Evolutionary conservation across 139 green algal species (phyloP), one percentile per base, ranked within the genome.

Genomic region (Chlamydomonas sphaeroides): DNA sequence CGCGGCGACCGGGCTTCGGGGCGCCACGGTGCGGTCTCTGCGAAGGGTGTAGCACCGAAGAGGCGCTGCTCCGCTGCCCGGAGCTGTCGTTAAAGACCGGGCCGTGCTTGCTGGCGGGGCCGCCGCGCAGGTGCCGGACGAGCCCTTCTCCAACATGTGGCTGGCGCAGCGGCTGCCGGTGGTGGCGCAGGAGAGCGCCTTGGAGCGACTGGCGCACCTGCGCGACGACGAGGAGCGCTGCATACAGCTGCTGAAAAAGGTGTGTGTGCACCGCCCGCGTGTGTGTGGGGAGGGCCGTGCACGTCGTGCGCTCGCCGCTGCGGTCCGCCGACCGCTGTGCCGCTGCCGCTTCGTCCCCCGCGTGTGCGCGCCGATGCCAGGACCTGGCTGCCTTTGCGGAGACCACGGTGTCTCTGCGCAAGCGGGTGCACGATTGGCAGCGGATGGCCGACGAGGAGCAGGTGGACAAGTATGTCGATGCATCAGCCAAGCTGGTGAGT

Each of bases 81-180:
- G n/a, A n/a, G n/a, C n/a, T n/a, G n/a, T n/a, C n/a, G n/a, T n/a
- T n/a, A n/a, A n/a, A n/a, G n/a, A n/a, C n/a, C n/a, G n/a, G n/a
- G n/a, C n/a, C 38, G 23, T 63, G 56, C 23, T 63, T 63, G 18
- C n/a, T n/a, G n/a, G n/a, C n/a, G n/a, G n/a, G n/a, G n/a, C 53
- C 53, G 18, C 53, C 15, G 21, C 17, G 5, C 61, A 82, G 75
- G 18, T 82, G 0, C 75, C 75, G 6, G 75, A 82, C 39, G 25
- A 35, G 32, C 62, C 63, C 30, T 56, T 82, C 18, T 8, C 7
- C 10, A 32, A 65, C 45, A 73, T 87, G 41, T 87, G 83, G 83
- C 49, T 39, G 32, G 66, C 83, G 25, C 41, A 74, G 53, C 65
- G 66, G 49, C 65, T 87, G 83, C 83, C 83, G 35, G 83, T 75